Conservation (phyloP, 495 filamentous ascomycete genomes). For the Aspergillus affinis region DNA sequence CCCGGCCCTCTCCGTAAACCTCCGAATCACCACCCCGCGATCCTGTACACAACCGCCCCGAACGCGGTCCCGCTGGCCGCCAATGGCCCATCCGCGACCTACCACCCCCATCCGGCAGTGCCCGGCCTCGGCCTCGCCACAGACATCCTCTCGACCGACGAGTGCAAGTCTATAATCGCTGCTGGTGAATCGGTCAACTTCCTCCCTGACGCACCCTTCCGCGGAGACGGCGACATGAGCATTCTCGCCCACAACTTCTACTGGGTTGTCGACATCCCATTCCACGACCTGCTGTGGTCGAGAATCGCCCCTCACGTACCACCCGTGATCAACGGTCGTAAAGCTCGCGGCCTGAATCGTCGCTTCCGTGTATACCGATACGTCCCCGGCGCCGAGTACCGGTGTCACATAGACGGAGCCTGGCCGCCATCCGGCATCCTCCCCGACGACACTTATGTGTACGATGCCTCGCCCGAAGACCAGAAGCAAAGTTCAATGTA, state of each 20-base stretch:
- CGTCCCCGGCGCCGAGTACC: constrained; percentile 40
- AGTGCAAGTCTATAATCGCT: constrained; percentile 39
- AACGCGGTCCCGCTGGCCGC: constrained; percentile 35
- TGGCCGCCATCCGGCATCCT: constrained; percentile 41
- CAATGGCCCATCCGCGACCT: constrained; percentile 27
- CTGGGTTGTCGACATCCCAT: constrained; percentile 39
- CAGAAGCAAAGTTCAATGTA: constrained; percentile 42
- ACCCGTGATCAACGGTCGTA: constrained; percentile 30
- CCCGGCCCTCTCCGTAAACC: constrained; percentile 38
- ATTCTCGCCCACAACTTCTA: constrained; percentile 46
- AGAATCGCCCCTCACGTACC: constrained; percentile 35
- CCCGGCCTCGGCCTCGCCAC: constrained; percentile 38
- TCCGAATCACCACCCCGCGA: constrained; percentile 40
- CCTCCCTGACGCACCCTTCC: constrained; percentile 36
- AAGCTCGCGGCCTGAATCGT: constrained; percentile 36
- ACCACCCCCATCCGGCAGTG: constrained; percentile 39
- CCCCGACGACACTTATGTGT: constrained; percentile 36
- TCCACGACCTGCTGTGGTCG: constrained; percentile 41
- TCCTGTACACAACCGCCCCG: constrained; percentile 36
- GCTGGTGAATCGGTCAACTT: constrained; percentile 41
- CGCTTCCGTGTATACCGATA: constrained; percentile 43
- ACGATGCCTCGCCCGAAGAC: constrained; percentile 37
- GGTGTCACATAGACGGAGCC: constrained; percentile 41
- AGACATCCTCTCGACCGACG: constrained; percentile 31
- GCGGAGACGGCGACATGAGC: constrained; percentile 39